Percentiles rank a stretch among this genome's conserved stretches.
phyloP scores from a whole-genome alignment of 1,284 basidiomycete genomes.

The Leccinum huronense region DNA sequence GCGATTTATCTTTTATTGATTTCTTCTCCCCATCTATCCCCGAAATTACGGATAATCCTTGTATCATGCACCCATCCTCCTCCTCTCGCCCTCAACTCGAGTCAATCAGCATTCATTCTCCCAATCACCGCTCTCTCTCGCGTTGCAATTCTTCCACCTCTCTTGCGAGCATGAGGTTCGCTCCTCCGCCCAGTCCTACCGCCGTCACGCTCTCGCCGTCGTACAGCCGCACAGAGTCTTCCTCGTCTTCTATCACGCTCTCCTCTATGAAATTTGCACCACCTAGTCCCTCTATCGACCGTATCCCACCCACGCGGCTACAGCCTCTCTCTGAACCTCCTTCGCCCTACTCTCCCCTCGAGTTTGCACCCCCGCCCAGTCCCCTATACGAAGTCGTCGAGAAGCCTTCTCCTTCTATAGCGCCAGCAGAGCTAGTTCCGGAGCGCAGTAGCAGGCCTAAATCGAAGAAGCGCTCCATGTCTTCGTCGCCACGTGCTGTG shows the following conservation, averaged over 20 bases:
- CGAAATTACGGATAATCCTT: conserved; percentile 27
- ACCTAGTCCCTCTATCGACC: conserved; percentile 28
- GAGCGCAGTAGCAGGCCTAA: conserved; percentile 19
- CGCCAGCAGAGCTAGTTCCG: conserved; percentile 35
- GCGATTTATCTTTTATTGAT: conserved; percentile 57
- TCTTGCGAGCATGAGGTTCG: conserved; percentile 34
- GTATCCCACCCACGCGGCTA: conserved; percentile 3
- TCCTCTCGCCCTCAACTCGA: conserved; percentile 15
- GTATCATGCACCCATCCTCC: conserved; percentile 8
- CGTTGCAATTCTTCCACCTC: conserved; percentile 23
- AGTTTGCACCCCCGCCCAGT: conserved; percentile 29
- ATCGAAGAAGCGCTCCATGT: conserved; percentile 29
- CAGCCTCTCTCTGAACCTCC: conserved; percentile 25
- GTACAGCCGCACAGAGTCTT: conserved; percentile 9
- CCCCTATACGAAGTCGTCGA: conserved; percentile 28
- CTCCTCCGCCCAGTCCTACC: conserved; percentile 33
- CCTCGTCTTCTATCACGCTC: conserved; percentile 22
- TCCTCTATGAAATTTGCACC: conserved; percentile 33
- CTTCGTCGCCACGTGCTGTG: conserved; percentile 26
- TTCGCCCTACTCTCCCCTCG: conserved; percentile 32
- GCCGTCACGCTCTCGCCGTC: conserved; percentile 11
- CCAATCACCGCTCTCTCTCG: conserved; percentile 21
- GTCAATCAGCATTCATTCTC: conserved; percentile 25
- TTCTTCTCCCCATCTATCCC: conserved; percentile 42
- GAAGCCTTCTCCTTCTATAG: conserved; percentile 42